These are phyloP conservation scores for Trametes coccinea DNA, from an alignment of 768 basidiomycete species.

Conservation along the genomic window DNA sequence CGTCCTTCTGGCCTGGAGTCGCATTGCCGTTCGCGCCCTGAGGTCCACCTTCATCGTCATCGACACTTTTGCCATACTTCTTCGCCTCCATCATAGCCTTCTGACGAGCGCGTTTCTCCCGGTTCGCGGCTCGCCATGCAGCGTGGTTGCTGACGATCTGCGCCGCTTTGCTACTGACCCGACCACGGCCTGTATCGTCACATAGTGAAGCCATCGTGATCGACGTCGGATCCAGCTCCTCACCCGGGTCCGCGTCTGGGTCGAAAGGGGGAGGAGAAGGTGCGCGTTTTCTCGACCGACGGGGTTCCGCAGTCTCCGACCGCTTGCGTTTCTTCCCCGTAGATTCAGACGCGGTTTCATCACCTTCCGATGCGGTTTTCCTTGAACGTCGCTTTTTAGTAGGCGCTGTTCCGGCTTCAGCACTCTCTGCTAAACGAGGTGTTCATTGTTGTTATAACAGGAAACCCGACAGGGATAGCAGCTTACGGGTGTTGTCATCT, in stretches of 20 bases:
- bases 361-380: neutral
- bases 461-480: neutral
- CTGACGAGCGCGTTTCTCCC: constrained; percentile 67
- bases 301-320: constrained; percentile 25
- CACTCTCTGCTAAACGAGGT: neutral
- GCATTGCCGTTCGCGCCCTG: neutral
- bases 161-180: constrained; percentile 74
- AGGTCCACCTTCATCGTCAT: constrained; percentile 34
- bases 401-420: neutral
- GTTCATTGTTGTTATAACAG: too few species aligned
- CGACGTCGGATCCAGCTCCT: constrained; percentile 78
- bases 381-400: constrained; percentile 5
- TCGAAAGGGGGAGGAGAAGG: constrained; percentile 59
- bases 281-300: constrained; percentile 42
- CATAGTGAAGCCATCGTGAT: constrained; percentile 84
- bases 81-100: constrained; percentile 64
- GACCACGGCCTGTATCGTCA: constrained; percentile 74
- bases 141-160: constrained; percentile 72
- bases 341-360: constrained; percentile 1
- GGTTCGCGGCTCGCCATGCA: constrained; percentile 68
- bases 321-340: constrained; percentile 22
- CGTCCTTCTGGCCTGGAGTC: neutral
- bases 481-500: neutral
- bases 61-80: constrained; percentile 67
- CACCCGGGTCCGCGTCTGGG: constrained; percentile 63